Evolutionary conservation across 1,284 basidiomycete species (phyloP).

Genomic region (Pseudozyma tsukubaensis): DNA sequence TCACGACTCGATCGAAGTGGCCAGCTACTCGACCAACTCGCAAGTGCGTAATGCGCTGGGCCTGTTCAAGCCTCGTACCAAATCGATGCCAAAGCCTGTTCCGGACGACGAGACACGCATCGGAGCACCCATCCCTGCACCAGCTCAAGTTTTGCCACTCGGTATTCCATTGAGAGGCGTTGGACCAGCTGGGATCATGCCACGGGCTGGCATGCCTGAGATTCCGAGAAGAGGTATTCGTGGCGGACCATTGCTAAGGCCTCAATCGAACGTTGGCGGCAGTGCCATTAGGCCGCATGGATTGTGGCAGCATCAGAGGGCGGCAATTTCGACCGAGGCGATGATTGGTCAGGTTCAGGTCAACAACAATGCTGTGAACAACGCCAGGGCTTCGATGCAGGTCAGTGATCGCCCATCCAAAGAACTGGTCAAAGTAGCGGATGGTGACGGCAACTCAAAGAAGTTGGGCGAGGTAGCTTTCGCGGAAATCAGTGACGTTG

Average conservation of each 20-base stretch:
- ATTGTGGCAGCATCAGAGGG: constrained; percentile 41
- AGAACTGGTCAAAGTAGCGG: not conserved
- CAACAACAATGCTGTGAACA: constrained; percentile 46
- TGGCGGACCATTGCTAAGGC: constrained; percentile 36
- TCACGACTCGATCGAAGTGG: constrained; percentile 26
- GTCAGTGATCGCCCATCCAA: constrained; percentile 15
- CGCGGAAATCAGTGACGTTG: not conserved
- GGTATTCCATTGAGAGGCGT: constrained; percentile 18
- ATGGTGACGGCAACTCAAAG: constrained; percentile 5
- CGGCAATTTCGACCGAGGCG: constrained; percentile 40
- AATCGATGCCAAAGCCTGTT: constrained; percentile 18
- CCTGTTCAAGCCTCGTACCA: constrained; percentile 34
- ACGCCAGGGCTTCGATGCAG: constrained; percentile 29
- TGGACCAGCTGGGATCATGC: not conserved
- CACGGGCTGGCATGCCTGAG: not conserved
- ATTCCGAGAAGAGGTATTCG: constrained; percentile 41
- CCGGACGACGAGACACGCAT: constrained; percentile 19
- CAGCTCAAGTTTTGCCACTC: constrained; percentile 36
- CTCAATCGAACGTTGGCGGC: constrained; percentile 8
- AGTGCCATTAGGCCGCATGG: constrained; percentile 23
- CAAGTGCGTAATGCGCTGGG: constrained; percentile 43
- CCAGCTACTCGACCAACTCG: constrained; percentile 41
- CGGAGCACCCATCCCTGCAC: constrained; percentile 10
- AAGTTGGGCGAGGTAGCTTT: constrained; percentile 34
- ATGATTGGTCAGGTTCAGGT: constrained; percentile 41